A percentile compares a stretch with the other conserved stretches of the same genome.
These are phyloP conservation scores for Trypanosomatidae sp. DNA, from an alignment of 208 protist genomes.

Conservation along the genomic window DNA sequence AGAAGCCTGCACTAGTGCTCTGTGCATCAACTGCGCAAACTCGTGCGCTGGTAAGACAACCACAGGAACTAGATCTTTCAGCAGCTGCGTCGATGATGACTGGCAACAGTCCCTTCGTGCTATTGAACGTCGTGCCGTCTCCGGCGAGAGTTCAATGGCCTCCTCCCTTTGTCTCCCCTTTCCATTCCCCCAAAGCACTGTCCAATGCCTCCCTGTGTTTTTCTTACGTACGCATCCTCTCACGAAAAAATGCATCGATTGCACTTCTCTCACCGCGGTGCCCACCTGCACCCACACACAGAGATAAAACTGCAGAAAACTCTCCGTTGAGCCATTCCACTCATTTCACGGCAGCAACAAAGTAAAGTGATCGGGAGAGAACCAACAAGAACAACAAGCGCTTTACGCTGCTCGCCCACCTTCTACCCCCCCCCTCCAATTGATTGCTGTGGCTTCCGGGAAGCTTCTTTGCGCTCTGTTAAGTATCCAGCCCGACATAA, in stretches of 20 bases:
- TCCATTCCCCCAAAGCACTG: neutral
- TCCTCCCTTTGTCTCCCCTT: neutral
- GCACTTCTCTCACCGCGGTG: neutral
- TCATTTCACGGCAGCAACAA: neutral
- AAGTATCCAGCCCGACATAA: conserved; percentile 9
- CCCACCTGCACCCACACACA: neutral
- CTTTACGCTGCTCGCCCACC: neutral
- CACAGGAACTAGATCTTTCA: neutral
- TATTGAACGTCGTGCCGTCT: neutral
- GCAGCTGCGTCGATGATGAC: neutral
- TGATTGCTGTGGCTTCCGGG: neutral
- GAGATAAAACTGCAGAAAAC: neutral
- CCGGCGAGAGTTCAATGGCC: too few species aligned
- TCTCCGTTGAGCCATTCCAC: neutral
- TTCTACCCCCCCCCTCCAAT: too few species aligned
- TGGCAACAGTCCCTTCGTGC: neutral
- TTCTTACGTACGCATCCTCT: neutral
- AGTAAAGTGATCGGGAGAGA: neutral
- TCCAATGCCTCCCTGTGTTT: neutral
- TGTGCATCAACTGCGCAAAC: neutral
- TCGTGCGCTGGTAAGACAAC: neutral
- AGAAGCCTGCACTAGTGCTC: neutral
- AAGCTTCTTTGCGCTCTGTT: neutral
- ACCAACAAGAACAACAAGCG: neutral
- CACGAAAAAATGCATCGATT: neutral